A percentile compares a stretch with the other conserved stretches of the same genome.
phyloP scores from a whole-genome alignment of 2,329 filamentous ascomycete species.

The Beauveria brongniartii region DNA sequence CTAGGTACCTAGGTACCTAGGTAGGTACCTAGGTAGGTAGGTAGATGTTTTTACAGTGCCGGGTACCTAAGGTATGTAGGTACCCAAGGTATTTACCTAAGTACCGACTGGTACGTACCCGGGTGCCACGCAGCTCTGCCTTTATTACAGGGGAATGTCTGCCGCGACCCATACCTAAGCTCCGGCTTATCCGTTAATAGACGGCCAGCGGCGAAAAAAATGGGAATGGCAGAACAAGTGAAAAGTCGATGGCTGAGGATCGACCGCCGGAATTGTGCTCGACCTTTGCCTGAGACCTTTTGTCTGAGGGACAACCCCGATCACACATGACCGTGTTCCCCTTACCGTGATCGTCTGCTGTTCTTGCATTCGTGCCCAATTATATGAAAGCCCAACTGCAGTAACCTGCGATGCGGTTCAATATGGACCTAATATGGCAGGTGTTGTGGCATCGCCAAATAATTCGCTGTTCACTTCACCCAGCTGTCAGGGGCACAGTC shows the following conservation, averaged over 20 bases:
- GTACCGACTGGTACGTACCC: not conserved
- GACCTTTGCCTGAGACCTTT: not conserved
- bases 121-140: not conserved
- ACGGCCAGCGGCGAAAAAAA: not conserved
- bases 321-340: too few relatives aligned
- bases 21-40: not conserved
- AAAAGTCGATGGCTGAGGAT: constrained; percentile 3
- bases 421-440: not conserved
- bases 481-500: not conserved
- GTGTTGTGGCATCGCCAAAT: not conserved
- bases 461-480: not conserved
- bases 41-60: not conserved
- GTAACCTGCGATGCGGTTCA: not conserved
- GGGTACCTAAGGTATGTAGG: too few relatives aligned
- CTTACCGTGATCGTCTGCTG: too few relatives aligned
- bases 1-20: not conserved
- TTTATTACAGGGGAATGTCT: constrained; percentile 1
- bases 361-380: too few relatives aligned
- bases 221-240: not conserved
- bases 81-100: not conserved
- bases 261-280: not conserved
- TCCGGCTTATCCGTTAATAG: constrained; percentile 8
- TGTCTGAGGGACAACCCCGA: too few relatives aligned
- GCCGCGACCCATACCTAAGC: not conserved
- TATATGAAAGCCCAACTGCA: too few relatives aligned